Percentiles rank a stretch among this genome's conserved stretches.
Conservation (phyloP, 2,329 filamentous ascomycete genomes). For the Ceratocystis huliohia region DNA sequence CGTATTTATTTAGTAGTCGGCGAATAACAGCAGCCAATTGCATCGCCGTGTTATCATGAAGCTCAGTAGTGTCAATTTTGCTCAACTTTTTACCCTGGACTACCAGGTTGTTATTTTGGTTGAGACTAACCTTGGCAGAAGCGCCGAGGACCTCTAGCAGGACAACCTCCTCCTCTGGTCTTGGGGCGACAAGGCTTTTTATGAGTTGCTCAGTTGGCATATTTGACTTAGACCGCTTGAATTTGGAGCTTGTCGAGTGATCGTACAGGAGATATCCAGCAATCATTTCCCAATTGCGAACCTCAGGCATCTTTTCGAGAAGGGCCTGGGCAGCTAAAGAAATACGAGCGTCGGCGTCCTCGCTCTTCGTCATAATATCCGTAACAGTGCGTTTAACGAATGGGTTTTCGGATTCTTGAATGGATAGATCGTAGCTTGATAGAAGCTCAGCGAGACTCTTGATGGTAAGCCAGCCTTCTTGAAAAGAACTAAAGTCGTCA, state of each 20-base stretch:
- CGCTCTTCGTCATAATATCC: slow-evolving; percentile 46
- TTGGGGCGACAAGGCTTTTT: slow-evolving; percentile 59
- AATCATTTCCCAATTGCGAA: slow-evolving; percentile 76
- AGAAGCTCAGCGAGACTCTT: slow-evolving; percentile 83
- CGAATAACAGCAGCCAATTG: slow-evolving; percentile 70
- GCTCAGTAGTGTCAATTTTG: slow-evolving; percentile 52
- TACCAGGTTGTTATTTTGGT: slow-evolving; percentile 30
- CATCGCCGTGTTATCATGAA: slow-evolving; percentile 66
- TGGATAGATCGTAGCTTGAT: slow-evolving; percentile 53
- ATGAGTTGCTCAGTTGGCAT: slow-evolving; percentile 47
- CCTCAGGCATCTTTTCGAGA: slow-evolving; percentile 67
- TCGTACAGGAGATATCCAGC: slow-evolving; percentile 88
- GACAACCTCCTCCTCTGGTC: slow-evolving; percentile 66
- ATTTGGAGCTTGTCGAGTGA: slow-evolving; percentile 55
- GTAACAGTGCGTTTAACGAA: slow-evolving; percentile 30
- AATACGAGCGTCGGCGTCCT: slow-evolving; percentile 64
- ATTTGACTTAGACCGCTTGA: slow-evolving; percentile 31
- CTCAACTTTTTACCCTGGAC: slow-evolving; percentile 39
- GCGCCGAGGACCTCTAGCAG: slow-evolving; percentile 78
- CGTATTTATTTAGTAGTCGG: slow-evolving; percentile 80
- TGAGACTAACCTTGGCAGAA: slow-evolving; percentile 61
- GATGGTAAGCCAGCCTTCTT: slow-evolving; percentile 75
- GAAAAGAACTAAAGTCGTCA: slow-evolving; percentile 63
- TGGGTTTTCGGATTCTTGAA: slow-evolving; percentile 16
- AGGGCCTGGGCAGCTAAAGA: slow-evolving; percentile 75